Evolutionary conservation across 2,329 filamentous ascomycete genomes (phyloP).

Genomic region (Penicillium hesseltinei): DNA sequence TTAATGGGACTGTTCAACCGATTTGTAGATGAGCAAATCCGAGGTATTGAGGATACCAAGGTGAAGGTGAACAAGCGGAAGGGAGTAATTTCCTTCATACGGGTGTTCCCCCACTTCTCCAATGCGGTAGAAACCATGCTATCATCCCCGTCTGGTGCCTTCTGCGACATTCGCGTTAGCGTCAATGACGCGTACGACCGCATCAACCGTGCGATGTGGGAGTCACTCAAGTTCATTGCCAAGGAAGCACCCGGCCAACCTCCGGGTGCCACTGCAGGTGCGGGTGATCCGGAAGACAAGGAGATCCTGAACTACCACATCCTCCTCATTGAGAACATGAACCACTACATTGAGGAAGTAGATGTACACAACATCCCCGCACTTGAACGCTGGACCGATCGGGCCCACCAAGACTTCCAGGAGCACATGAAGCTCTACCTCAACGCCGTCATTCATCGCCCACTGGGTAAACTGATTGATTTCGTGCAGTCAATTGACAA

Average conservation of each 20-base stretch:
- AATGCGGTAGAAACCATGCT: conserved; percentile 81
- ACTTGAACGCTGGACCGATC: conserved; percentile 77
- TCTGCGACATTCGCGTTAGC: conserved; percentile 68
- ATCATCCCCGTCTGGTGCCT: conserved; percentile 51
- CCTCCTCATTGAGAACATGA: conserved; percentile 97
- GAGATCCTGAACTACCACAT: conserved; percentile 97
- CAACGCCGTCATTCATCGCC: conserved; percentile 80
- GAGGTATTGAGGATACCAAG: conserved; percentile 95
- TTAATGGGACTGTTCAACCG: conserved; percentile 76
- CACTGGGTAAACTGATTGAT: conserved; percentile 85
- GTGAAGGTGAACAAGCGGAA: conserved; percentile 99
- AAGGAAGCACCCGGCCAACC: conserved; percentile 63
- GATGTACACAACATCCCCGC: conserved; percentile 71
- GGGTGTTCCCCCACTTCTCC: conserved; percentile 86
- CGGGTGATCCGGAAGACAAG: conserved; percentile 80
- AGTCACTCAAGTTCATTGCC: conserved; percentile 92
- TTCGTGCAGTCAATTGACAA: conserved; percentile 87
- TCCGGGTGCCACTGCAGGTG: conserved; percentile 47
- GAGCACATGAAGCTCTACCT: conserved; percentile 89
- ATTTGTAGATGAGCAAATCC: conserved; percentile 92
- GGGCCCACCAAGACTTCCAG: conserved; percentile 72
- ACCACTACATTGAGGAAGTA: conserved; percentile 91
- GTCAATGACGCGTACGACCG: conserved; percentile 85
- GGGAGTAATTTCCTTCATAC: conserved; percentile 92
- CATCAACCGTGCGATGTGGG: conserved; percentile 94